Percentiles rank a stretch among this genome's conserved stretches.
Conservation (phyloP, 305 asterid species). For the Fraxinus velutina region DNA sequence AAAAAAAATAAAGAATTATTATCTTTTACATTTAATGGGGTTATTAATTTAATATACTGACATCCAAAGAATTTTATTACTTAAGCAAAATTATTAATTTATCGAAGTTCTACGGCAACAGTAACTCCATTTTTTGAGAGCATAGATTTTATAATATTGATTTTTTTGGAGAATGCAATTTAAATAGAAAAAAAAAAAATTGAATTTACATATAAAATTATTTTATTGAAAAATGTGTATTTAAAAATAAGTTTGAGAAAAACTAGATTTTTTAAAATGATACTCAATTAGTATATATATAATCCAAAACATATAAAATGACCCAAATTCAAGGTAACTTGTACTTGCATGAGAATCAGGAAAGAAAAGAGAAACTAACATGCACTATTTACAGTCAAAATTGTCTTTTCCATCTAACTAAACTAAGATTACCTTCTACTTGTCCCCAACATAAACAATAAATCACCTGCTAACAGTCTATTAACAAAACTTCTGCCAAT, state of each 20-base stretch:
- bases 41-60: too few relatives aligned
- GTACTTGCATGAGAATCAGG: neutral
- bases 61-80: too few relatives aligned
- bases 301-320: neutral
- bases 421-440: neutral
- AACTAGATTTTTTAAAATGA: neutral
- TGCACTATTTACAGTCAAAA: neutral
- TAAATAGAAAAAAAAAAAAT: too few relatives aligned
- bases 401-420: neutral
- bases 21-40: too few relatives aligned
- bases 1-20: too few relatives aligned
- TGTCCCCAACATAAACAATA: constrained; percentile 11
- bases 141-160: too few relatives aligned
- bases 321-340: neutral
- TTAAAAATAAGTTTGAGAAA: too few relatives aligned
- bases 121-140: neutral
- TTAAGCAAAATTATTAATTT: too few relatives aligned
- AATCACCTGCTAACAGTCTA: constrained; percentile 2
- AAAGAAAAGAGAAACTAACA: neutral
- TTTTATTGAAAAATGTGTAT: neutral
- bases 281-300: too few relatives aligned
- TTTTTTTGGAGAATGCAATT: too few relatives aligned
- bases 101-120: neutral
- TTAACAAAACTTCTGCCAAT: neutral
- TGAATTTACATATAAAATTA: neutral